phyloP scores from a whole-genome alignment of 2,329 filamentous ascomycete genomes.

The Bipolaris oryzae region DNA sequence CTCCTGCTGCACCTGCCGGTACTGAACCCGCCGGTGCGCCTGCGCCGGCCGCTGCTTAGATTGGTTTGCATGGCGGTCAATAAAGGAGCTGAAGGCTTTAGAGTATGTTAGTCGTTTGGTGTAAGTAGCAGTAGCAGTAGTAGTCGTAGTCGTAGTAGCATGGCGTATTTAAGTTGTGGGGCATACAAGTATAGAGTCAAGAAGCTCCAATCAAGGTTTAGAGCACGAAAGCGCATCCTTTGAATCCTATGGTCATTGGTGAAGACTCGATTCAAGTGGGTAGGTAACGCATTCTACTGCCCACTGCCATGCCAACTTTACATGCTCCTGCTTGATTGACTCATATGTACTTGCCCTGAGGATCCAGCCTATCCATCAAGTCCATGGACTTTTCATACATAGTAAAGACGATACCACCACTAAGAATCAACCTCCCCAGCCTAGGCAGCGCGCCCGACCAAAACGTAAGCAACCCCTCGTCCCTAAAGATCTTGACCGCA shows the following conservation, averaged over 20 bases:
- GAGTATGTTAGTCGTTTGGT: background rate
- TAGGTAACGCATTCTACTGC: background rate
- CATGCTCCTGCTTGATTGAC: background rate
- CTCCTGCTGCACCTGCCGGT: constrained; percentile 24
- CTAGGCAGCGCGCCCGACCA: constrained; percentile 93
- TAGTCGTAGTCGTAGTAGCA: background rate
- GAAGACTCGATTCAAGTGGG: background rate
- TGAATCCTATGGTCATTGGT: background rate
- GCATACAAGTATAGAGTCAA: constrained; percentile 4
- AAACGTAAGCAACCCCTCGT: constrained; percentile 87
- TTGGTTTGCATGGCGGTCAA: background rate
- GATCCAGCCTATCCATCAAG: constrained; percentile 77
- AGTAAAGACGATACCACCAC: constrained; percentile 96
- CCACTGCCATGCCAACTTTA: no score
- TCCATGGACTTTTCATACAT: constrained; percentile 99
- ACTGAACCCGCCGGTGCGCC: constrained; percentile 21
- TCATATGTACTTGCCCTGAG: constrained; percentile 80
- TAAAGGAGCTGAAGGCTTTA: background rate
- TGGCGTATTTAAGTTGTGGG: constrained; percentile 8
- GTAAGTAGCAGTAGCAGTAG: no score
- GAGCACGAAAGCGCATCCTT: background rate
- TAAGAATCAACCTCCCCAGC: constrained; percentile 82
- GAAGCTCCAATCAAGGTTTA: constrained; percentile 10
- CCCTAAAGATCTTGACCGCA: constrained; percentile 79
- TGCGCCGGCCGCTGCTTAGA: constrained; percentile 48